Conservation (phyloP, 345 rosid genomes). For the Eutrema japonicum region DNA sequence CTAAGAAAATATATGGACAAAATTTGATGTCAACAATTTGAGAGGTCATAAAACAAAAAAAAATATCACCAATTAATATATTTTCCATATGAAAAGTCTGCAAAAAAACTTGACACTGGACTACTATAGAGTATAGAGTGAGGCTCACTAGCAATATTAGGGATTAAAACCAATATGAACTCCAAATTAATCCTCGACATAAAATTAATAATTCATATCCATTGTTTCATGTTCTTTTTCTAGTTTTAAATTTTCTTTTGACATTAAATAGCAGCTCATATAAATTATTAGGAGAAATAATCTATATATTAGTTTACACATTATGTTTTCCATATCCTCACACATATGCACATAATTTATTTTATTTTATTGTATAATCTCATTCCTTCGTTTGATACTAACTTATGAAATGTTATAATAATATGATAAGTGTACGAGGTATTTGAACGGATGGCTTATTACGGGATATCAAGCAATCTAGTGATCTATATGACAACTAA, state of each 20-base stretch:
- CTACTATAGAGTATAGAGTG: too few relatives aligned
- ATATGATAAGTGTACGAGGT: constrained; percentile 61
- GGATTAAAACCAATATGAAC: not conserved
- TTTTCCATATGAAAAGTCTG: not conserved
- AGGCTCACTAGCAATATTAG: not conserved
- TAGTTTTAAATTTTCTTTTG: not conserved
- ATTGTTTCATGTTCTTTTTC: not conserved
- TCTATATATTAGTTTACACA: not conserved
- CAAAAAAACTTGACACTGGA: not conserved
- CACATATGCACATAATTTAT: not conserved
- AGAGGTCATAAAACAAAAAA: not conserved
- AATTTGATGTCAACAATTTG: not conserved
- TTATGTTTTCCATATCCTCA: too few relatives aligned
- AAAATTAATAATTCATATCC: not conserved
- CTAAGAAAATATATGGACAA: not conserved
- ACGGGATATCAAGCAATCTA: constrained; percentile 80
- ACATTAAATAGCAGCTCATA: not conserved
- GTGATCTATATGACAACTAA: constrained; percentile 72
- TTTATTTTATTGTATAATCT: not conserved
- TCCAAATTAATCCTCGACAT: not conserved
- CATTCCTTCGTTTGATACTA: not conserved
- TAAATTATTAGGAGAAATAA: not conserved
- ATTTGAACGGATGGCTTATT: constrained; percentile 90
- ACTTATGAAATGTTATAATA: not conserved
- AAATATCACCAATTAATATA: not conserved